These are phyloP conservation scores for Sphenostylis stenocarpa DNA, from an alignment of 306 rosid genomes.

Conservation along the genomic window DNA sequence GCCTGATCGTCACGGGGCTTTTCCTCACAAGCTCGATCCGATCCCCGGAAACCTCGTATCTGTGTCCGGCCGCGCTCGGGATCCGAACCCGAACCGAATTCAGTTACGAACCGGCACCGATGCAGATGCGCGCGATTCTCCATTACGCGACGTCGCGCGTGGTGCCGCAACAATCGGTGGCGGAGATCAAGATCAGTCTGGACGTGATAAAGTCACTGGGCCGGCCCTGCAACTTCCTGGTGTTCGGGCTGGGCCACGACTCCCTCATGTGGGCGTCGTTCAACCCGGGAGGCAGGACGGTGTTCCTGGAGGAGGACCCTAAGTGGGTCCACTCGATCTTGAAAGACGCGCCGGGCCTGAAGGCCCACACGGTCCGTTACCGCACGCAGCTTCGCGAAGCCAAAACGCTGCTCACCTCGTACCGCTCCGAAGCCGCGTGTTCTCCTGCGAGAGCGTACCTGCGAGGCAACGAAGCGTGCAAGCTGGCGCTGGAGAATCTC, in stretches of 20 bases:
- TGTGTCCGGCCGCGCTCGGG: constrained; percentile 31
- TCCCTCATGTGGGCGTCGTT: constrained; percentile 94
- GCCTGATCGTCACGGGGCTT: constrained; percentile 50
- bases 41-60: constrained; percentile 25
- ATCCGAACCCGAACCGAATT: constrained; percentile 15
- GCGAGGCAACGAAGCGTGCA: constrained; percentile 56
- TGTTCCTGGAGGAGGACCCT: constrained; percentile 90
- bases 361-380: constrained; percentile 65
- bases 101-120: constrained; percentile 27
- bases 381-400: constrained; percentile 74
- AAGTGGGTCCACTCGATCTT: constrained; percentile 81
- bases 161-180: constrained; percentile 70
- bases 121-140: constrained; percentile 62
- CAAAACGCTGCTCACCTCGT: constrained; percentile 41
- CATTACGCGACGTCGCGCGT: constrained; percentile 85
- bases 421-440: constrained; percentile 49
- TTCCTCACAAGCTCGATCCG: constrained; percentile 40
- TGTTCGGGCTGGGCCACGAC: constrained; percentile 89
- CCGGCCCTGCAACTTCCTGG: constrained; percentile 75
- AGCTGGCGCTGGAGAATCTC: constrained; percentile 66
- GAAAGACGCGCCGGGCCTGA: constrained; percentile 58
- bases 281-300: constrained; percentile 73
- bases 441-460: constrained; percentile 47
- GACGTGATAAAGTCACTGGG: constrained; percentile 54
- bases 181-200: constrained; percentile 67